A percentile compares a stretch with the other conserved stretches of the same genome.
Evolutionary conservation across 768 basidiomycete genomes (phyloP).

Genomic region (Cubamyces sp.): DNA sequence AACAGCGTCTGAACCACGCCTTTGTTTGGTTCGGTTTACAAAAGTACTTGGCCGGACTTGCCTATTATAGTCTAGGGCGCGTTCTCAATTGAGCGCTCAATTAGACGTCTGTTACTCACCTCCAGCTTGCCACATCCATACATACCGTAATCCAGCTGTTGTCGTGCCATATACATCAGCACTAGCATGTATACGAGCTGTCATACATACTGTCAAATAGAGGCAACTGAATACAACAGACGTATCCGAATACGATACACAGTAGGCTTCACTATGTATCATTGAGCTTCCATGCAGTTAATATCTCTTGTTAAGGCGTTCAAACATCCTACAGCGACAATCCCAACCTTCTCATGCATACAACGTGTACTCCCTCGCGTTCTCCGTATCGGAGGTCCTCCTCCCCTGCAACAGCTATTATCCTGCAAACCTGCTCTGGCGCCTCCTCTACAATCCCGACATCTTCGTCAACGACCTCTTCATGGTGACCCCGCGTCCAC

Average conservation of each 20-base stretch:
- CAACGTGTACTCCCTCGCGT: not conserved
- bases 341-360: not conserved
- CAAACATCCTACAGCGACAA: too few species aligned
- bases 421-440: not conserved
- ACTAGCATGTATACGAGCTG: too few species aligned
- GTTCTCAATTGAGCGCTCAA: too few species aligned
- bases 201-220: too few species aligned
- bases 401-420: slow-evolving; percentile 1
- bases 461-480: not conserved
- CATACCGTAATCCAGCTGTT: too few species aligned
- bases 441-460: slow-evolving; percentile 8
- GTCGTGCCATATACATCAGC: too few species aligned
- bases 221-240: too few species aligned
- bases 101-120: not conserved
- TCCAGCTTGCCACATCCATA: too few species aligned
- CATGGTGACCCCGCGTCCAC: not conserved
- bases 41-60: slow-evolving; percentile 8
- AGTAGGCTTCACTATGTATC: too few species aligned
- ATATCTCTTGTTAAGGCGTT: too few species aligned
- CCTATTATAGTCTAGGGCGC: not conserved
- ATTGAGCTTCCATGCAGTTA: too few species aligned
- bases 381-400: not conserved
- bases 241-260: too few species aligned
- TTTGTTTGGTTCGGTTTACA: slow-evolving; percentile 23
- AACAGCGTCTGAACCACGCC: slow-evolving; percentile 9